These are phyloP conservation scores for Epichloe amarillans DNA, from an alignment of 2,329 filamentous ascomycete species.

Conservation along the genomic window DNA sequence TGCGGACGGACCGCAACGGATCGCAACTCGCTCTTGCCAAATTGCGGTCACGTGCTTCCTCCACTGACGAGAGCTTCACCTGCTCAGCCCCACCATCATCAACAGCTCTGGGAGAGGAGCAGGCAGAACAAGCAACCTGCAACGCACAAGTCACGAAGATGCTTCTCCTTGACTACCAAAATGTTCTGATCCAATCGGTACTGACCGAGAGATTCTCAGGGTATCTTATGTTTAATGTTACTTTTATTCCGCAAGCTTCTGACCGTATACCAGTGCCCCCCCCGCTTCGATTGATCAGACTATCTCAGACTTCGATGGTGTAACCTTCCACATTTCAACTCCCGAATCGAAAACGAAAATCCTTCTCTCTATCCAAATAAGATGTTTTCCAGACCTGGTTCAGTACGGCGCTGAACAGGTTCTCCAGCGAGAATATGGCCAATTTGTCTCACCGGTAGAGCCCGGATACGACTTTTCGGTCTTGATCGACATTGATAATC, in stretches of 20 bases:
- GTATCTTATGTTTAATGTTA: constrained; percentile 28
- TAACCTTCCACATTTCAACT: constrained; percentile 96
- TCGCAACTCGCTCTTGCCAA: neutral
- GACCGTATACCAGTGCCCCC: constrained; percentile 49
- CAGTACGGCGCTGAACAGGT: constrained; percentile 87
- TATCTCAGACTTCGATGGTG: constrained; percentile 96
- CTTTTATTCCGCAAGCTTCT: constrained; percentile 13
- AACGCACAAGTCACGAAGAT: constrained; percentile 31
- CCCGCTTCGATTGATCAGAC: constrained; percentile 92
- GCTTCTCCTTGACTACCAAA: constrained; percentile 98
- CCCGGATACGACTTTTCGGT: constrained; percentile 94
- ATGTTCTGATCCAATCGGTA: constrained; percentile 91
- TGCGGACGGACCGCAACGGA: neutral
- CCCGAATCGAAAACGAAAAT: constrained; percentile 91
- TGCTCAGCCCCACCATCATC: constrained; percentile 27
- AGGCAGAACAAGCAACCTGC: constrained; percentile 12
- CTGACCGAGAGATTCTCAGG: constrained; percentile 89
- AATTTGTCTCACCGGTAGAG: constrained; percentile 79
- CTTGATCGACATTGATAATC: constrained; percentile 71
- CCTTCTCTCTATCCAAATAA: constrained; percentile 83
- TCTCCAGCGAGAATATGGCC: constrained; percentile 85
- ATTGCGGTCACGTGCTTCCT: constrained; percentile 20
- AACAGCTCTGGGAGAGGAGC: constrained; percentile 19
- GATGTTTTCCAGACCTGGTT: constrained; percentile 86
- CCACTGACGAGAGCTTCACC: constrained; percentile 13